A percentile compares a stretch with the other conserved stretches of the same genome.
Conservation (phyloP, 768 basidiomycete genomes). For the Asterophora parasitica region DNA sequence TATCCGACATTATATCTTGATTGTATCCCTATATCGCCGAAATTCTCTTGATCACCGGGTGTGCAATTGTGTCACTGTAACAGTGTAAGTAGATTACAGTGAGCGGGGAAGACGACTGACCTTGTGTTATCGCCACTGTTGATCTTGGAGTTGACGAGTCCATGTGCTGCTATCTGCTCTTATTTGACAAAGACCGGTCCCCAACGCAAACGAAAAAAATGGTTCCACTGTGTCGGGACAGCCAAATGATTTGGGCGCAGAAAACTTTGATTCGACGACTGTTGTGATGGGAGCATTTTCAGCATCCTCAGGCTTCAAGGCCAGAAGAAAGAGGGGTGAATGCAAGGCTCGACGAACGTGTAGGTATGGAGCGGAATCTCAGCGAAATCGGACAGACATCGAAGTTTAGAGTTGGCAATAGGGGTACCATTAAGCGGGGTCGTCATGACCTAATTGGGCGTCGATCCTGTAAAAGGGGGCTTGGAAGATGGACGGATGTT, state of each 20-base stretch:
- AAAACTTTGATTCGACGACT: slow-evolving; percentile 7
- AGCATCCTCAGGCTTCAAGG: neutral
- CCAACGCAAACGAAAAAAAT: slow-evolving; percentile 1
- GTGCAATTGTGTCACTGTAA: too few relatives aligned
- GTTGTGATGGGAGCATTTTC: slow-evolving; percentile 4
- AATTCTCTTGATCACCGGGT: too few relatives aligned
- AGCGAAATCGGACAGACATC: slow-evolving; percentile 5
- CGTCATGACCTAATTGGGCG: slow-evolving; percentile 33
- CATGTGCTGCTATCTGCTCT: too few relatives aligned
- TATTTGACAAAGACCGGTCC: neutral
- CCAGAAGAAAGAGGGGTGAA: neutral
- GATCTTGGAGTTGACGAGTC: too few relatives aligned
- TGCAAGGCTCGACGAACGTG: neutral
- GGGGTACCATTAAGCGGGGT: slow-evolving; percentile 36
- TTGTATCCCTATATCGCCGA: slow-evolving; percentile 5
- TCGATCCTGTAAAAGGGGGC: slow-evolving; percentile 21
- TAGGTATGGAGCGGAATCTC: slow-evolving; percentile 1
- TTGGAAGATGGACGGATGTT: slow-evolving; percentile 20
- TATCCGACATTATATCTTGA: too few relatives aligned
- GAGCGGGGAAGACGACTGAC: too few relatives aligned
- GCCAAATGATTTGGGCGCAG: slow-evolving; percentile 3
- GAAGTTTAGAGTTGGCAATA: slow-evolving; percentile 29
- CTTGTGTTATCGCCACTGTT: too few relatives aligned
- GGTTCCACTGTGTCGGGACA: slow-evolving; percentile 4
- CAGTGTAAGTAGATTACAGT: too few relatives aligned